A percentile compares a stretch with the other conserved stretches of the same genome.
These are phyloP conservation scores for Coemansia reversa DNA, from an alignment of 192 early-diverging fungal genomes.

Conservation along the genomic window DNA sequence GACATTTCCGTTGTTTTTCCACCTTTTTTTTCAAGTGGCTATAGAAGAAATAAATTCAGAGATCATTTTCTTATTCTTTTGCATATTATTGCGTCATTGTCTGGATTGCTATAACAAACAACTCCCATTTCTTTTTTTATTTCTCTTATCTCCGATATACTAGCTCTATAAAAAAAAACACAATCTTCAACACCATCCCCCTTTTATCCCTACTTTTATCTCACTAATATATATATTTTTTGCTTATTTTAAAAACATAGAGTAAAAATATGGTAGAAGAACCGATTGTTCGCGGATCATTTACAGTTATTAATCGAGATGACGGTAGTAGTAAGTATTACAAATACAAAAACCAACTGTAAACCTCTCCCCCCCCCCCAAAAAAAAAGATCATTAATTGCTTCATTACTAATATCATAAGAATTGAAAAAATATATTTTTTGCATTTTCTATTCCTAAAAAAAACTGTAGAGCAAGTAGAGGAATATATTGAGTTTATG, in stretches of 20 bases:
- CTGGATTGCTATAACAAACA: too few relatives aligned
- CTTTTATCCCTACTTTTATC: conserved; percentile 1
- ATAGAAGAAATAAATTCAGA: too few relatives aligned
- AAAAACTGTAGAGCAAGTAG: conserved; percentile 21
- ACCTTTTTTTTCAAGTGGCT: too few relatives aligned
- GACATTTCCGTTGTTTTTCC: too few relatives aligned
- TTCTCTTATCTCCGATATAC: conserved; percentile 1
- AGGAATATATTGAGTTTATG: conserved; percentile 44
- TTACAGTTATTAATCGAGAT: conserved; percentile 31
- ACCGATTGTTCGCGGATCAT: conserved; percentile 14
- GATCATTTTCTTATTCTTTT: too few relatives aligned
- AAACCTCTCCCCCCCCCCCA: too few relatives aligned
- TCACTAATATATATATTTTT: not conserved
- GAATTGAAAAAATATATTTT: too few relatives aligned
- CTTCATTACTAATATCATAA: too few relatives aligned
- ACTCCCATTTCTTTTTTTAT: conserved; percentile 3
- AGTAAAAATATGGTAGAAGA: conserved; percentile 7
- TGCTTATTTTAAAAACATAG: too few relatives aligned
- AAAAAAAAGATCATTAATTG: not conserved
- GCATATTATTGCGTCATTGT: too few relatives aligned
- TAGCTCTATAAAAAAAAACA: not conserved
- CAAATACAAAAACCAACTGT: not conserved
- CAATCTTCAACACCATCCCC: conserved; percentile 3
- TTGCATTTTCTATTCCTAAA: not conserved
- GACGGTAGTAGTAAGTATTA: conserved; percentile 38